Percentiles rank a stretch among this genome's conserved stretches.
phyloP scores from a whole-genome alignment of 225 moss, liverwort and hornwort genomes.

The Physcomitrellopsis africana region DNA sequence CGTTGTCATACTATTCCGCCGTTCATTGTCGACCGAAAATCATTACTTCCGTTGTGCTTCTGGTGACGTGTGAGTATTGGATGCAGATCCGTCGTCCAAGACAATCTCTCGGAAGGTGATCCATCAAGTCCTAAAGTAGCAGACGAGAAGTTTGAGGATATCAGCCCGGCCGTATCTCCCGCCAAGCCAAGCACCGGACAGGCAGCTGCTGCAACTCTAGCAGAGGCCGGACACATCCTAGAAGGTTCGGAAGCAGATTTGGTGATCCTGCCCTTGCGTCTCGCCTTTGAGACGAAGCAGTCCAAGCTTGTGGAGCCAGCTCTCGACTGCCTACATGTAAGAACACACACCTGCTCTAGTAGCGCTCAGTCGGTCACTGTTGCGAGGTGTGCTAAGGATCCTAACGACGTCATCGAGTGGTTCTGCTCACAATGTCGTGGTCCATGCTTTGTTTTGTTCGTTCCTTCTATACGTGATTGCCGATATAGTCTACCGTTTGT shows the following conservation, averaged over 20 bases:
- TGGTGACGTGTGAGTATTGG: conserved; percentile 31
- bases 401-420: neutral
- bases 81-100: conserved; percentile 66
- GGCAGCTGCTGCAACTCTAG: conserved; percentile 93
- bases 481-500: too few species aligned
- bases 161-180: conserved; percentile 46
- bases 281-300: conserved; percentile 98
- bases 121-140: conserved; percentile 49
- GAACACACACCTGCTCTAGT: conserved; percentile 30
- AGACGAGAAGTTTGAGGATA: conserved; percentile 55
- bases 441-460: too few species aligned
- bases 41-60: neutral
- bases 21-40: neutral
- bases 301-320: conserved; percentile 96
- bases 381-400: neutral
- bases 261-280: conserved; percentile 87
- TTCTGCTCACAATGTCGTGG: conserved; percentile 4
- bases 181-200: conserved; percentile 85
- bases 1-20: neutral
- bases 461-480: too few species aligned
- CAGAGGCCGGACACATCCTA: conserved; percentile 89
- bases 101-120: conserved; percentile 69
- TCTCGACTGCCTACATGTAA: conserved; percentile 96
- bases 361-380: neutral
- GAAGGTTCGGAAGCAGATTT: conserved; percentile 97